Conservation (phyloP, 2,329 filamentous ascomycete species). For the Neoarthrinium moseri region DNA sequence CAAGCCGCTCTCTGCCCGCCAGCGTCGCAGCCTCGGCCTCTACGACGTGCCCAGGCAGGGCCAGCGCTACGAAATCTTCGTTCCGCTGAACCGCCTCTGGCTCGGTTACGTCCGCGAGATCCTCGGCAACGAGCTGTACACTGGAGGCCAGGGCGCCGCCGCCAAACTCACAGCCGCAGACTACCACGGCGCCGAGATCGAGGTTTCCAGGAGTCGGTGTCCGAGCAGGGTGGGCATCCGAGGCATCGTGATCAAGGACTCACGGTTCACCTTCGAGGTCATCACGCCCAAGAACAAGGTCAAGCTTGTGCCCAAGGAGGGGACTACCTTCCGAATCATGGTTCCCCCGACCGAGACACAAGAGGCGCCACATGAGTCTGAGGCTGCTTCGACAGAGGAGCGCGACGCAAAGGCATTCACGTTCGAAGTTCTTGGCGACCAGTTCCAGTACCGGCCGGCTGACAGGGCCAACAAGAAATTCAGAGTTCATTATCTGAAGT, state of each 20-base stretch:
- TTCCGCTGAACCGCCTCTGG: conserved; percentile 78
- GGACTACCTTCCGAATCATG: conserved; percentile 78
- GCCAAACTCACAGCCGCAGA: conserved; percentile 83
- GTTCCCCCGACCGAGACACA: conserved; percentile 46
- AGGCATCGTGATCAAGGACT: conserved; percentile 88
- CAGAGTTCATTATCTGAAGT: conserved; percentile 76
- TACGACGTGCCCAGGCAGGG: conserved; percentile 71
- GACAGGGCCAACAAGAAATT: conserved; percentile 92
- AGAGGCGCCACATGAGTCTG: conserved; percentile 9
- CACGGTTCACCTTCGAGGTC: conserved; percentile 82
- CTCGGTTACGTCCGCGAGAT: conserved; percentile 81
- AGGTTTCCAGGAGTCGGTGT: conserved; percentile 81
- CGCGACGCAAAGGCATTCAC: conserved; percentile 62
- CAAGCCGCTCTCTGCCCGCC: conserved; percentile 73
- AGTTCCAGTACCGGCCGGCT: conserved; percentile 78
- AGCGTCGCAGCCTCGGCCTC: conserved; percentile 71
- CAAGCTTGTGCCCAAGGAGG: conserved; percentile 86
- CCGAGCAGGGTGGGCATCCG: conserved; percentile 76
- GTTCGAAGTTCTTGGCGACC: conserved; percentile 85
- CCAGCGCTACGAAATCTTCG: conserved; percentile 73
- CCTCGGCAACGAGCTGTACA: conserved; percentile 59
- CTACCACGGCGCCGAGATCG: conserved; percentile 81
- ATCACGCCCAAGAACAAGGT: conserved; percentile 69
- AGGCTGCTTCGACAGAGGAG: not conserved
- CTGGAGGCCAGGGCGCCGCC: conserved; percentile 58